phyloP scores from a whole-genome alignment of 495 filamentous ascomycete species.

The Aspergillus nidulans region DNA sequence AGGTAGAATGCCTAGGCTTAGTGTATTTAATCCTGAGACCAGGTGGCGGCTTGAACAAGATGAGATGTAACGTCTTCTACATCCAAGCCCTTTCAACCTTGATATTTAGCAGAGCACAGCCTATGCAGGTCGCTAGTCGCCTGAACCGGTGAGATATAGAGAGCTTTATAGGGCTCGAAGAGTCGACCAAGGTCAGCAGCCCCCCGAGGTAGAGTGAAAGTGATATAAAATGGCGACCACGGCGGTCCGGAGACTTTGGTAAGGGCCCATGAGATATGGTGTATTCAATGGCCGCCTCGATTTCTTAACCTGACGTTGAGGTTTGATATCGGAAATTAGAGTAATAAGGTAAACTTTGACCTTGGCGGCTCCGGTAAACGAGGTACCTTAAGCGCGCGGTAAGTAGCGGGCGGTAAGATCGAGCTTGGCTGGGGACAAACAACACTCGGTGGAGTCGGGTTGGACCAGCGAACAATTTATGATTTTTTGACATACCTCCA shows the following conservation, averaged over 20 bases:
- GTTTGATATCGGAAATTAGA: not conserved
- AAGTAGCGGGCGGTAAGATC: not conserved
- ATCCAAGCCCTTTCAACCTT: too few species aligned
- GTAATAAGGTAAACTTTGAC: not conserved
- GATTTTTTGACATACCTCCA: slow-evolving; percentile 11
- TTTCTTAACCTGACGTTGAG: not conserved
- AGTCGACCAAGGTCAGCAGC: not conserved
- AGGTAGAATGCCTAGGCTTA: too few species aligned
- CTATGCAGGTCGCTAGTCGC: not conserved
- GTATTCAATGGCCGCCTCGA: not conserved
- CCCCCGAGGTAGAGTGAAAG: not conserved
- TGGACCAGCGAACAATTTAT: not conserved
- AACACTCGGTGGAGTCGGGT: not conserved
- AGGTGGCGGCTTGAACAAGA: too few species aligned
- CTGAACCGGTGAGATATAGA: not conserved
- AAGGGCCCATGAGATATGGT: not conserved
- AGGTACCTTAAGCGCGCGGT: too few species aligned
- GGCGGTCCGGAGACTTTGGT: not conserved
- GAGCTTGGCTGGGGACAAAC: slow-evolving; percentile 2
- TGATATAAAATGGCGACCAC: not conserved
- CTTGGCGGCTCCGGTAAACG: not conserved
- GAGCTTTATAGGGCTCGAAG: not conserved
- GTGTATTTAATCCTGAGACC: too few species aligned
- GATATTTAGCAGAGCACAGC: not conserved
- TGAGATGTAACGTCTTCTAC: too few species aligned